Evolutionary conservation across 2,329 filamentous ascomycete genomes (phyloP).

Genomic region (Ambrosiella beaveri): DNA sequence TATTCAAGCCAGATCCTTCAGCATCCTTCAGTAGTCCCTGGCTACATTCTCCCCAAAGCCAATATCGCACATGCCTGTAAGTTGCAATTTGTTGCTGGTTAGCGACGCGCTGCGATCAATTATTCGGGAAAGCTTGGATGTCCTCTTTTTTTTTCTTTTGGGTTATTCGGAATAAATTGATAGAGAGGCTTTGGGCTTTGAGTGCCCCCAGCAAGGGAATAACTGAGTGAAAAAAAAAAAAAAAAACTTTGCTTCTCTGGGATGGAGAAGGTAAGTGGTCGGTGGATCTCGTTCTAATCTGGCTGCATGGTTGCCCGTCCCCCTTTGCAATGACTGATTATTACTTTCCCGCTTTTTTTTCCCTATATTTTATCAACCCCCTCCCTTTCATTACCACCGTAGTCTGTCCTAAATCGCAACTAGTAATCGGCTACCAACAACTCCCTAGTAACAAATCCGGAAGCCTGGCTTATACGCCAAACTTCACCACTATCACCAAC

Average conservation of each 20-base stretch:
- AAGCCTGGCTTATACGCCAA: constrained; percentile 9
- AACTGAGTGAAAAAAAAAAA: too few relatives aligned
- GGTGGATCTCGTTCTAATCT: constrained; percentile 10
- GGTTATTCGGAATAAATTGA: background rate
- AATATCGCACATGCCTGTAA: background rate
- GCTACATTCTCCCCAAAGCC: background rate
- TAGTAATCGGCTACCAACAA: background rate
- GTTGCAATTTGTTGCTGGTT: constrained; percentile 3
- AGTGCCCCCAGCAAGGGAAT: background rate
- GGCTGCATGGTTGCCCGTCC: constrained; percentile 1
- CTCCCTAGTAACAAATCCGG: constrained; percentile 8
- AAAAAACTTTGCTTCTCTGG: constrained; percentile 9
- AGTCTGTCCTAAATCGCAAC: constrained; percentile 8
- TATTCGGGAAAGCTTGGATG: background rate
- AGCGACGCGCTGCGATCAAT: constrained; percentile 2
- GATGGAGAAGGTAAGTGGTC: constrained; percentile 10
- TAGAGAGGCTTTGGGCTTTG: background rate
- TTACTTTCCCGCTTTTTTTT: constrained; percentile 2
- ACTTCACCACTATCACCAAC: constrained; percentile 12
- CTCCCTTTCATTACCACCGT: background rate
- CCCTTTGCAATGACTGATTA: constrained; percentile 1
- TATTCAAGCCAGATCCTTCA: background rate
- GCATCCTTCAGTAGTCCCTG: background rate
- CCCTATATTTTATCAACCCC: background rate
- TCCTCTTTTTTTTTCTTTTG: background rate